phyloP scores from a whole-genome alignment of 768 basidiomycete genomes.

The Amyloporia xantha region DNA sequence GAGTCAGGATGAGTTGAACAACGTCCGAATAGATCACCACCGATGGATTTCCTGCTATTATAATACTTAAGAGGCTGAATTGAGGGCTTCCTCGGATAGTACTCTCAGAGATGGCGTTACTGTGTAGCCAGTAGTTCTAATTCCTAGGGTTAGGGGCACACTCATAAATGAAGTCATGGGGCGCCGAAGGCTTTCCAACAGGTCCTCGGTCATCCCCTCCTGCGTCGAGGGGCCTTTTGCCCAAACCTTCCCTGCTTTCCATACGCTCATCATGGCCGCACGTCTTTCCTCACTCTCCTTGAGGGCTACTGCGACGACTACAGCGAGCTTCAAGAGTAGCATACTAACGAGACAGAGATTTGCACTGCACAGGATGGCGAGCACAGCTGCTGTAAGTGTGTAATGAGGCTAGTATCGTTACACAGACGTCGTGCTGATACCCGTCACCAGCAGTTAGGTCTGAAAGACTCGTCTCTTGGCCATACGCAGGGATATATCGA shows the following conservation, averaged over 20 bases:
- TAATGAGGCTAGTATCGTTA: too few species aligned
- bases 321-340: not conserved
- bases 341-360: not conserved
- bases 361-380: constrained; percentile 7
- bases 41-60: too few species aligned
- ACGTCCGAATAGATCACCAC: too few species aligned
- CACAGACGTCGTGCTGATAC: not conserved
- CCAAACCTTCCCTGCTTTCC: not conserved
- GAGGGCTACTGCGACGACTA: not conserved
- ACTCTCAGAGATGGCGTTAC: too few species aligned
- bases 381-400: constrained; percentile 7
- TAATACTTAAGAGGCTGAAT: too few species aligned
- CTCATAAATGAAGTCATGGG: constrained; percentile 2
- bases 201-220: not conserved
- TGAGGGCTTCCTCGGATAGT: too few species aligned
- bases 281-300: not conserved
- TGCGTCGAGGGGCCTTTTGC: too few species aligned
- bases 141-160: constrained; percentile 5
- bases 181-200: not conserved
- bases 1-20: too few species aligned
- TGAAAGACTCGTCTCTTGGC: constrained; percentile 73
- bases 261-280: not conserved
- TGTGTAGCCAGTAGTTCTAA: too few species aligned
- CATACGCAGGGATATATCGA: constrained; percentile 73
- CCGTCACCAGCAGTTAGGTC: constrained; percentile 43